phyloP scores from a whole-genome alignment of 331 rosid species.

The Dryas integrifolia region DNA sequence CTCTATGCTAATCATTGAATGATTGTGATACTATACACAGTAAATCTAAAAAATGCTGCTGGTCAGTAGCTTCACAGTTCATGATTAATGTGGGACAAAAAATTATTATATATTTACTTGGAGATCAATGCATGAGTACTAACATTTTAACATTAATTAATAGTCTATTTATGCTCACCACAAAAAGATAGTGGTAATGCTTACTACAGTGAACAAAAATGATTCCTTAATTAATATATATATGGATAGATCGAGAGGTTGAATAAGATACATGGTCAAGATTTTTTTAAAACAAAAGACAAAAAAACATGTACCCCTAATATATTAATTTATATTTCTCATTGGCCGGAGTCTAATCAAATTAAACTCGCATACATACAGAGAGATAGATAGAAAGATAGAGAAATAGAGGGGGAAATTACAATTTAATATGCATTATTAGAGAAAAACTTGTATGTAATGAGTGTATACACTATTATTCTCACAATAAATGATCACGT shows the following conservation, averaged over 20 bases:
- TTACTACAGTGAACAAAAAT: too few species aligned
- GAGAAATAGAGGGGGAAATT: neutral
- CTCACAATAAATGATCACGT: too few species aligned
- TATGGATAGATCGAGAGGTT: neutral
- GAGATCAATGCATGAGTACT: neutral
- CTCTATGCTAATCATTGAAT: neutral
- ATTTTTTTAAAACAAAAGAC: neutral
- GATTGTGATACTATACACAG: neutral
- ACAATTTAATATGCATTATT: too few species aligned
- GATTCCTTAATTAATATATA: too few species aligned
- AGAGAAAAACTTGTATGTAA: too few species aligned
- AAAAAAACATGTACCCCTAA: neutral
- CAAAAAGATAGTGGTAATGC: too few species aligned
- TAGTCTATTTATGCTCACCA: too few species aligned
- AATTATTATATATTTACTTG: slow-evolving; percentile 4
- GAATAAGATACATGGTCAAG: neutral
- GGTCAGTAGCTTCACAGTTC: slow-evolving; percentile 4
- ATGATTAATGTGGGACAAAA: slow-evolving; percentile 10
- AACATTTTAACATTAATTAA: neutral
- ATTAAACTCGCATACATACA: neutral
- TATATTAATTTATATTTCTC: neutral
- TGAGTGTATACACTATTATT: too few species aligned
- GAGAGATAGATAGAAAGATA: neutral
- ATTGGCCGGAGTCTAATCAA: slow-evolving; percentile 15
- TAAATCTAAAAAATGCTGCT: slow-evolving; percentile 2